Conservation (phyloP, 176 grass and related monocot genomes). For the Urochloa ruziziensis region DNA sequence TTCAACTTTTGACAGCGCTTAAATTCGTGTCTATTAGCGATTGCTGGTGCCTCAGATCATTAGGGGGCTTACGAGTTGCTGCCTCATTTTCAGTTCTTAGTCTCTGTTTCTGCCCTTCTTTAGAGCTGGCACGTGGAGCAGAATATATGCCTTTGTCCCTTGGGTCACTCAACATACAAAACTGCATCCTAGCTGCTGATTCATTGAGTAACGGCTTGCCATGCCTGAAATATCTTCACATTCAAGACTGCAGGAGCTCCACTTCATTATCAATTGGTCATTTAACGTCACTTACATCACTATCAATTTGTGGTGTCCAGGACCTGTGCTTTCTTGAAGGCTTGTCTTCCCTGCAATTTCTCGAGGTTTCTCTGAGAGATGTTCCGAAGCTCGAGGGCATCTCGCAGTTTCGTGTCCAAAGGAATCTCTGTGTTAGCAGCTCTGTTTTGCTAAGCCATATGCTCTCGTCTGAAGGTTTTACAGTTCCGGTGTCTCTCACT, state of each 20-base stretch:
- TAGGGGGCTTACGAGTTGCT: neutral
- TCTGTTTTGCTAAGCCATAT: neutral
- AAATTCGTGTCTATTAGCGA: rapidly evolving
- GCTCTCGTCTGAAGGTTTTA: neutral
- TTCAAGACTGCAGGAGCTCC: neutral
- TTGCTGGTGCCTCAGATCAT: slow-evolving; percentile 21
- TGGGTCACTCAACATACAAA: rapidly evolving
- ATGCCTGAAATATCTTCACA: rapidly evolving
- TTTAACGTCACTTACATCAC: neutral
- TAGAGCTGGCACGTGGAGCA: neutral
- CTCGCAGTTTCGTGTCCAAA: neutral
- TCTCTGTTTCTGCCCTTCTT: too few species aligned
- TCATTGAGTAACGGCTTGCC: neutral
- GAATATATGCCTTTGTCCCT: neutral
- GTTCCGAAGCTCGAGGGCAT: neutral
- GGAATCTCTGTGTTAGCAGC: neutral
- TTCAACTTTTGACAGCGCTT: neutral
- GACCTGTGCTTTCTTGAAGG: neutral
- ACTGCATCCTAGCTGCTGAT: neutral
- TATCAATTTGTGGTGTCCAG: rapidly evolving
- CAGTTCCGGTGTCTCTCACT: neutral
- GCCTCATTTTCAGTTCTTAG: neutral
- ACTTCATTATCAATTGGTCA: neutral
- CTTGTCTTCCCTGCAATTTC: neutral
- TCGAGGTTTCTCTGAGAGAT: too few species aligned